phyloP scores from a whole-genome alignment of 495 filamentous ascomycete species.

The Paragyromitra xinjiangensis region DNA sequence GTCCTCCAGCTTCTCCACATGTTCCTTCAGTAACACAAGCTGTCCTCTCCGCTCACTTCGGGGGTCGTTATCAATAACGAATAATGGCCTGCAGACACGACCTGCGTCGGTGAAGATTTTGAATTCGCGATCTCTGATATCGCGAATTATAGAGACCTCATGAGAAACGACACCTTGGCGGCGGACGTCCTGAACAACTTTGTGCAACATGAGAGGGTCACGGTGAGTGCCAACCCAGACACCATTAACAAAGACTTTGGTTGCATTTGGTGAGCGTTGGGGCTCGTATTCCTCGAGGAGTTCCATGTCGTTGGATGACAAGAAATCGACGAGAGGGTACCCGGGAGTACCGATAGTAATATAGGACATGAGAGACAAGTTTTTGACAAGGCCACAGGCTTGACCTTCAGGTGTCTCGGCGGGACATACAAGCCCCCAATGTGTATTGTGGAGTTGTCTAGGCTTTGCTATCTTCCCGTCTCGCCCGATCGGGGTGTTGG shows the following conservation, averaged over 20 bases:
- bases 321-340: constrained; percentile 90
- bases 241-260: constrained; percentile 97
- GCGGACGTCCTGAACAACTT: constrained; percentile 77
- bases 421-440: constrained; percentile 97
- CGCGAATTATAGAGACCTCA: constrained; percentile 91
- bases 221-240: constrained; percentile 94
- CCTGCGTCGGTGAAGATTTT: constrained; percentile 98
- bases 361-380: constrained; percentile 96
- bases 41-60: constrained; percentile 75
- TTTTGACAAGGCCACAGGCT: constrained; percentile 98
- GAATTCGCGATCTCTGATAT: constrained; percentile 96
- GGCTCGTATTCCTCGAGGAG: constrained; percentile 96
- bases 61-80: constrained; percentile 82
- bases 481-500: constrained; percentile 96
- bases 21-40: constrained; percentile 82
- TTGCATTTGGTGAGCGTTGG: constrained; percentile 84
- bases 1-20: constrained; percentile 73
- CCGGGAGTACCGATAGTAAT: constrained; percentile 91
- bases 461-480: constrained; percentile 99
- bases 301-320: constrained; percentile 94
- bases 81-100: constrained; percentile 89
- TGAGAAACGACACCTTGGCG: constrained; percentile 76
- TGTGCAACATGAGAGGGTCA: constrained; percentile 81
- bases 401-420: constrained; percentile 98
- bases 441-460: constrained; percentile 96